Evolutionary conservation across 805 yeast genomes (phyloP).

Genomic region (Nakazawaea laoshanensis): DNA sequence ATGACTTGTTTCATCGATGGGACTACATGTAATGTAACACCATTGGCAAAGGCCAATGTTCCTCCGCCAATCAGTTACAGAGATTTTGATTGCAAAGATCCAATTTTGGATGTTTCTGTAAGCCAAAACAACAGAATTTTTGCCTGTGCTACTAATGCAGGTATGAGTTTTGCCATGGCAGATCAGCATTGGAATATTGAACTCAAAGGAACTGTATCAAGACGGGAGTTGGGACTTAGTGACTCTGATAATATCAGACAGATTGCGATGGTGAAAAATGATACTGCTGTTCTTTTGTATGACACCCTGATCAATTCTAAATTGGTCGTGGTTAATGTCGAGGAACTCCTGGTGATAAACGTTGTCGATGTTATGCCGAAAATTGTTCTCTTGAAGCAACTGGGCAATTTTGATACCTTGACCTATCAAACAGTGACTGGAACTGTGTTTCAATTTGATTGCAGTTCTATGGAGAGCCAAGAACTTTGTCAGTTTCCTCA

Average conservation of each 20-base stretch:
- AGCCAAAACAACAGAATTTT: slow-evolving; percentile 47
- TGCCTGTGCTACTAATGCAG: slow-evolving; percentile 48
- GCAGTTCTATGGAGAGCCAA: slow-evolving; percentile 18
- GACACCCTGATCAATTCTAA: slow-evolving; percentile 47
- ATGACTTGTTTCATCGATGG: slow-evolving; percentile 82
- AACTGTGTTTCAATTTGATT: slow-evolving; percentile 34
- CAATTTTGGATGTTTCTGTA: slow-evolving; percentile 58
- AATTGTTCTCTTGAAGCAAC: slow-evolving; percentile 46
- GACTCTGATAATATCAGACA: slow-evolving; percentile 50
- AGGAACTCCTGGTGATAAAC: slow-evolving; percentile 30
- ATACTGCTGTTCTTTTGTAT: slow-evolving; percentile 37
- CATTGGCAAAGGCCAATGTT: slow-evolving; percentile 74
- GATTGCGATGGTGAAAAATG: slow-evolving; percentile 45
- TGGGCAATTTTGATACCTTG: slow-evolving; percentile 41
- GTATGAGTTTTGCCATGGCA: slow-evolving; percentile 38
- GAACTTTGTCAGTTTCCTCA: slow-evolving; percentile 53
- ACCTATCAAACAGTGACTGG: slow-evolving; percentile 62
- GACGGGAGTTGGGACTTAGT: slow-evolving; percentile 31
- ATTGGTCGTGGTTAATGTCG: slow-evolving; percentile 40
- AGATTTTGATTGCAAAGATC: slow-evolving; percentile 45
- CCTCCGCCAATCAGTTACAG: slow-evolving; percentile 91
- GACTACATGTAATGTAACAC: slow-evolving; percentile 59
- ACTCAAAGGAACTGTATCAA: slow-evolving; percentile 34
- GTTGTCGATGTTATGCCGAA: slow-evolving; percentile 38
- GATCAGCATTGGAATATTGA: too few relatives aligned